These are phyloP conservation scores for Fagopyrum tataricum DNA, from an alignment of 148 eudicot species.

Conservation along the genomic window DNA sequence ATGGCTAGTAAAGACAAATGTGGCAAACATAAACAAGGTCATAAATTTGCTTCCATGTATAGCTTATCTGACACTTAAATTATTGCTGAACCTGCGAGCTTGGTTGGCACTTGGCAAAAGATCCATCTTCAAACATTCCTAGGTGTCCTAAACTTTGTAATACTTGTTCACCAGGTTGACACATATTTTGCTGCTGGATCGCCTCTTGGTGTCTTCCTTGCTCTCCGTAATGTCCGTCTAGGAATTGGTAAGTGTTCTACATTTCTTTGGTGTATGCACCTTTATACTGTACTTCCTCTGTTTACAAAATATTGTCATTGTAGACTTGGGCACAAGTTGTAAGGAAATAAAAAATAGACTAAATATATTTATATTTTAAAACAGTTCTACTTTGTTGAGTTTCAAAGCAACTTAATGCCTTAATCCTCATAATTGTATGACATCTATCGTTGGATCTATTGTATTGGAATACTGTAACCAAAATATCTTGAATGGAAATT, in stretches of 20 bases:
- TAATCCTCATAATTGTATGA: too few species aligned
- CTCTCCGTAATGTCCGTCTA: conserved; percentile 91
- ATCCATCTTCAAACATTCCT: not conserved
- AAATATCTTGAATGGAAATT: too few species aligned
- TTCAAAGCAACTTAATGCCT: too few species aligned
- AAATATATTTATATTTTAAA: too few species aligned
- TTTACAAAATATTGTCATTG: too few species aligned
- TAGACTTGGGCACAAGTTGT: too few species aligned
- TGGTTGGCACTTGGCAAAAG: not conserved
- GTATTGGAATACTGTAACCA: too few species aligned
- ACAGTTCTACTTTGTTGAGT: too few species aligned
- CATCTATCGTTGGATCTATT: too few species aligned
- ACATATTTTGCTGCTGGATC: conserved; percentile 96
- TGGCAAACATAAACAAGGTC: not conserved
- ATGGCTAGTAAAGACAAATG: not conserved
- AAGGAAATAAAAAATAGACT: too few species aligned
- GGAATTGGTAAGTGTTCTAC: conserved; percentile 57
- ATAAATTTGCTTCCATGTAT: not conserved
- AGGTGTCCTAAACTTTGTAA: not conserved
- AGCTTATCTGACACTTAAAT: not conserved
- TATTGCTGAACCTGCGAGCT: conserved; percentile 1
- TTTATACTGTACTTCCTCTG: not conserved
- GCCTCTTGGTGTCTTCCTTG: conserved; percentile 95
- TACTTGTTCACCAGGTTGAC: conserved; percentile 57
- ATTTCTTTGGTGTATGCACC: not conserved